These are phyloP conservation scores for Termitomyces sp. DNA, from an alignment of 768 basidiomycete genomes.

Conservation along the genomic window DNA sequence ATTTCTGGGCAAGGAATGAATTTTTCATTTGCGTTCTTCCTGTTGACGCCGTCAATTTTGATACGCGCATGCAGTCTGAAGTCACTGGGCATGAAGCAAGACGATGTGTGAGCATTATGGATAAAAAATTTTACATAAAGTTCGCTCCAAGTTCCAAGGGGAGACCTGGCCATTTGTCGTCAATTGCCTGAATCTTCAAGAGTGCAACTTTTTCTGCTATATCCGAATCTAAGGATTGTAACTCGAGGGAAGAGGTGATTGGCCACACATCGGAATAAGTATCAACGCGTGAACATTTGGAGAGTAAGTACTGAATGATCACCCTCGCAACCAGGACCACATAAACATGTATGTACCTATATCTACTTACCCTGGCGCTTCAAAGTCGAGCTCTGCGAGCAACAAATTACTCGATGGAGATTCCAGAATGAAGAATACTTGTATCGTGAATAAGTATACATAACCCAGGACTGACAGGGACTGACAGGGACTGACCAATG, in stretches of 20 bases:
- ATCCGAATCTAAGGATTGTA: background rate
- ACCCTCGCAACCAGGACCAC: constrained; percentile 1
- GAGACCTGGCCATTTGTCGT: too few species aligned
- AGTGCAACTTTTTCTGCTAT: background rate
- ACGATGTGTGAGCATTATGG: too few species aligned
- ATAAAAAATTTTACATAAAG: too few species aligned
- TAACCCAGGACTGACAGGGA: too few species aligned
- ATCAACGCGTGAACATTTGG: too few species aligned
- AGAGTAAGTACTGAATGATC: too few species aligned
- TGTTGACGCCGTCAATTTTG: background rate
- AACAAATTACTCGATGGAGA: constrained; percentile 16
- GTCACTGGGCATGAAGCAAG: too few species aligned
- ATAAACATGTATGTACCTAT: background rate
- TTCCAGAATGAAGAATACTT: constrained; percentile 1
- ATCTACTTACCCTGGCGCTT: constrained; percentile 1
- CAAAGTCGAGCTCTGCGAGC: constrained; percentile 4
- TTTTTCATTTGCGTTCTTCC: background rate
- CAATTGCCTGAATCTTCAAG: too few species aligned
- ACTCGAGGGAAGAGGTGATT: too few species aligned
- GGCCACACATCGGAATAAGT: too few species aligned
- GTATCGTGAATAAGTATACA: constrained; percentile 10
- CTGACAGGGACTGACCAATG: constrained; percentile 2
- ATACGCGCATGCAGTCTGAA: too few species aligned
- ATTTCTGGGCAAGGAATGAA: background rate
- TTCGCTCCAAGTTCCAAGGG: too few species aligned